phyloP scores from a whole-genome alignment of 2,329 filamentous ascomycete species.

The Phaeosphaeriaceae sp. region DNA sequence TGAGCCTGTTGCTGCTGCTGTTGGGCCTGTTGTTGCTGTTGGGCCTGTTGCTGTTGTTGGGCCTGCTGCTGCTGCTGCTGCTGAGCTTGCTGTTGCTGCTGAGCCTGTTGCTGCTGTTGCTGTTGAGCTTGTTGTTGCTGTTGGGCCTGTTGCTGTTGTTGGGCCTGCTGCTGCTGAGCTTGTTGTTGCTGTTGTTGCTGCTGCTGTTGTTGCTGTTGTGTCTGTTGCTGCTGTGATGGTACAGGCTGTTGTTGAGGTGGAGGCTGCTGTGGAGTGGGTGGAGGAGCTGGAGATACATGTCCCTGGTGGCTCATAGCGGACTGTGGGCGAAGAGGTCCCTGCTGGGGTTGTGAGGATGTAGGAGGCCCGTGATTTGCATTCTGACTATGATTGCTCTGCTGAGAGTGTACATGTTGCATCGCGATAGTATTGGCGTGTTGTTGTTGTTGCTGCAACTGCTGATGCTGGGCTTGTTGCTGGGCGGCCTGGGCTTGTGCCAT shows the following conservation, averaged over 20 bases:
- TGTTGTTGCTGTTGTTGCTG: conserved; percentile 42
- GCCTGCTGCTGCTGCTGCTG: conserved; percentile 45
- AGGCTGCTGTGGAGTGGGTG: conserved; percentile 46
- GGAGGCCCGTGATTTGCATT: conserved; percentile 48
- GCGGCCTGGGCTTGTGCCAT: conserved; percentile 56
- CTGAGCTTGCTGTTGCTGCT: conserved; percentile 46
- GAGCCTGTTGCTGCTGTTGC: conserved; percentile 30
- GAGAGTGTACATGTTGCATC: conserved; percentile 57
- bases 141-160: conserved; percentile 29
- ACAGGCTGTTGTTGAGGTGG: conserved; percentile 48
- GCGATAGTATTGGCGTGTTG: conserved; percentile 53
- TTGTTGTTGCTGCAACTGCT: conserved; percentile 48
- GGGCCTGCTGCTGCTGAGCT: conserved; percentile 32
- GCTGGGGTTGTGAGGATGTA: conserved; percentile 43
- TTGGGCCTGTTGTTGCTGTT: not conserved
- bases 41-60: conserved; percentile 39
- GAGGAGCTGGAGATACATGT: conserved; percentile 48
- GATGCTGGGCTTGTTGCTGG: conserved; percentile 52
- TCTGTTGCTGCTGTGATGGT: conserved; percentile 49
- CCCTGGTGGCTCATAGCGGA: conserved; percentile 49
- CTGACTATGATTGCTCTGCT: conserved; percentile 57
- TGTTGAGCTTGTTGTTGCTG: conserved; percentile 31
- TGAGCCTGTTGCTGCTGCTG: not conserved
- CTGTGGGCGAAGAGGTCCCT: conserved; percentile 47
- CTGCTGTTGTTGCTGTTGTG: conserved; percentile 44